phyloP scores from a whole-genome alignment of 768 basidiomycete genomes.

The Clitopilus hobsonii region DNA sequence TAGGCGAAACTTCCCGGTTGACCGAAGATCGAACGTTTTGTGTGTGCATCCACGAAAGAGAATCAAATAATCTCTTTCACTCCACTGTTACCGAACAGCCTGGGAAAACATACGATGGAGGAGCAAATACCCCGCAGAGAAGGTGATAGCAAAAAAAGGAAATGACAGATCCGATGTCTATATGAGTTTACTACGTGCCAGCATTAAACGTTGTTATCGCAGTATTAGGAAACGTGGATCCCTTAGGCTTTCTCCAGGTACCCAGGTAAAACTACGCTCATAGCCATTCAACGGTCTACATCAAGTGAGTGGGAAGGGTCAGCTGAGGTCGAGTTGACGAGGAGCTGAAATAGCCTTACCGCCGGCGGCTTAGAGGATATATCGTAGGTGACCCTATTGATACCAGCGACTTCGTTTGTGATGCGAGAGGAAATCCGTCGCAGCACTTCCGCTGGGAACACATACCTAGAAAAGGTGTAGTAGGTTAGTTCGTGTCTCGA shows the following conservation, averaged over 20 bases:
- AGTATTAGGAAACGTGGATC: conserved; percentile 1
- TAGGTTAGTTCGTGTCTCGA: conserved; percentile 2
- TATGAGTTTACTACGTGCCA: background rate
- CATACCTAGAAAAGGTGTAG: conserved; percentile 59
- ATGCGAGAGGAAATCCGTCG: conserved; percentile 93
- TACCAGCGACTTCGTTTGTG: conserved; percentile 95
- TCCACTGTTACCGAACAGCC: background rate
- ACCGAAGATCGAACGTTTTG: background rate
- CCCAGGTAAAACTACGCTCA: conserved; percentile 13
- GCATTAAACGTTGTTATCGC: background rate
- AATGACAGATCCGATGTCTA: background rate
- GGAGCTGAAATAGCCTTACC: conserved; percentile 34
- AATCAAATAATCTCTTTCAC: background rate
- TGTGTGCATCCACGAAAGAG: background rate
- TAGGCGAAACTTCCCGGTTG: background rate
- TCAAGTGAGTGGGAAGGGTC: conserved; percentile 6
- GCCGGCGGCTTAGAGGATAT: conserved; percentile 97
- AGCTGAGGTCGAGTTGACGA: conserved; percentile 1
- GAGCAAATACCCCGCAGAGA: background rate
- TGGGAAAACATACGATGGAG: background rate
- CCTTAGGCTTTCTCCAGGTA: background rate
- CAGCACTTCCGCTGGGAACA: conserved; percentile 90
- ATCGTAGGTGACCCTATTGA: conserved; percentile 94
- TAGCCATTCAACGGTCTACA: conserved; percentile 48
- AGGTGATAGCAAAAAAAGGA: background rate